These are phyloP conservation scores for Hymenochaete sp. DNA, from an alignment of 1,284 basidiomycete species.

Conservation along the genomic window DNA sequence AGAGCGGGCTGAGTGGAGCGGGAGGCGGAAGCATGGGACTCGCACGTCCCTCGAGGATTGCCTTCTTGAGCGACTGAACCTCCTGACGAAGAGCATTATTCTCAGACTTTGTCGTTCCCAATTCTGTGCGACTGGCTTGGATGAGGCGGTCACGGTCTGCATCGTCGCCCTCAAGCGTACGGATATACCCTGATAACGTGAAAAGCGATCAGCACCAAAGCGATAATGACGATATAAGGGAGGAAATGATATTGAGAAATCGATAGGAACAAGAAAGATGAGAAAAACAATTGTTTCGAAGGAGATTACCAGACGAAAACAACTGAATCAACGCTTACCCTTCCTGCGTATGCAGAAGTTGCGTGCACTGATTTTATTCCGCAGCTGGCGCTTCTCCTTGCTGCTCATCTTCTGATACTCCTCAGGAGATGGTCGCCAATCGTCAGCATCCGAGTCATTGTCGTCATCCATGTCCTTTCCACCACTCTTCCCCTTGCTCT, in stretches of 20 bases:
- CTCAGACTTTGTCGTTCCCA: conserved; percentile 72
- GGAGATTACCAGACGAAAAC: no score
- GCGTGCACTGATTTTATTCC: conserved; percentile 95
- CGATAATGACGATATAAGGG: conserved; percentile 1
- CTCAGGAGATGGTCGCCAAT: conserved; percentile 81
- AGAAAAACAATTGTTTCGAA: no score
- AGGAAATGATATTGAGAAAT: not conserved
- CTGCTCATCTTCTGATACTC: conserved; percentile 93
- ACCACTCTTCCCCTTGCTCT: conserved; percentile 16
- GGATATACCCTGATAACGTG: conserved; percentile 73
- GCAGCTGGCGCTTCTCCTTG: conserved; percentile 93
- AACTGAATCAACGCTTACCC: conserved; percentile 43
- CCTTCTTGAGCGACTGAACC: conserved; percentile 75
- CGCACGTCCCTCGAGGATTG: conserved; percentile 54
- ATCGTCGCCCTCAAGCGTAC: conserved; percentile 88
- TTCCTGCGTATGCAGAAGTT: conserved; percentile 93
- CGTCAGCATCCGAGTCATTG: conserved; percentile 51
- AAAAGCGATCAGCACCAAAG: not conserved
- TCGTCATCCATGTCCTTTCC: conserved; percentile 21
- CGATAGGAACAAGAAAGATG: no score
- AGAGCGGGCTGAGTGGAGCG: conserved; percentile 30
- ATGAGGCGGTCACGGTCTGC: conserved; percentile 88
- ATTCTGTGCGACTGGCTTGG: conserved; percentile 78
- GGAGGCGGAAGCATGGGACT: conserved; percentile 37
- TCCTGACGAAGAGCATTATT: conserved; percentile 82